Conservation (phyloP, 768 basidiomycete species). For the Rhizopogon roseolus region DNA sequence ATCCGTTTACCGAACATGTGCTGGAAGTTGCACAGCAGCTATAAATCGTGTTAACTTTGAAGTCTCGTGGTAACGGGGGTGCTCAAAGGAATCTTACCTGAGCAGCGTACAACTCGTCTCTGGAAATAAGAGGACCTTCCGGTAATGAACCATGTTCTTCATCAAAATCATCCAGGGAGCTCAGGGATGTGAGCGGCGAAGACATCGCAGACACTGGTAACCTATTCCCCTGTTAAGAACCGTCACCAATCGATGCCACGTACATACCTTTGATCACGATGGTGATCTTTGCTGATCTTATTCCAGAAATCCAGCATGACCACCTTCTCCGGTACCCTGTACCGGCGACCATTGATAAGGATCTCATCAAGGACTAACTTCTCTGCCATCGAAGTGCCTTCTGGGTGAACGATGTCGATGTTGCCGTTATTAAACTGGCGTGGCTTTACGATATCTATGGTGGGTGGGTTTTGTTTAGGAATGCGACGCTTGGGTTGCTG, state of each 20-base stretch:
- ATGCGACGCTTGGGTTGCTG: slow-evolving; percentile 80
- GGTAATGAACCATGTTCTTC: slow-evolving; percentile 21
- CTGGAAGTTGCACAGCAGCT: slow-evolving; percentile 39
- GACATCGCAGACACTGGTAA: slow-evolving; percentile 44
- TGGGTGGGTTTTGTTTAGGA: slow-evolving; percentile 60
- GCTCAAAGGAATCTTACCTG: slow-evolving; percentile 36
- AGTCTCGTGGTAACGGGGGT: slow-evolving; percentile 1
- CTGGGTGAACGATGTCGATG: slow-evolving; percentile 77
- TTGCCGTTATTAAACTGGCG: slow-evolving; percentile 87
- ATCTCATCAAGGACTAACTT: slow-evolving; percentile 75
- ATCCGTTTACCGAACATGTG: slow-evolving; percentile 12
- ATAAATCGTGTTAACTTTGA: slow-evolving; percentile 8
- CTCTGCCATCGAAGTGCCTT: slow-evolving; percentile 39
- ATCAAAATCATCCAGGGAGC: slow-evolving; percentile 63
- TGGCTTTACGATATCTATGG: slow-evolving; percentile 72
- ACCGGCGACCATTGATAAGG: slow-evolving; percentile 82
- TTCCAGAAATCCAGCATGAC: slow-evolving; percentile 96
- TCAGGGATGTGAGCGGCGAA: slow-evolving; percentile 71
- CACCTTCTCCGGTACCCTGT: slow-evolving; percentile 88
- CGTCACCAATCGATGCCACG: not conserved
- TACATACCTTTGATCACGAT: slow-evolving; percentile 38
- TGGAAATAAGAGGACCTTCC: slow-evolving; percentile 24
- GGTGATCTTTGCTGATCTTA: slow-evolving; percentile 52
- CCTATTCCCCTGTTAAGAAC: slow-evolving; percentile 1
- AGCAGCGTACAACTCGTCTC: slow-evolving; percentile 54